Base-by-base conservation (phyloP, 306 rosid genomes). In the Cucurbita moschata region DNA sequence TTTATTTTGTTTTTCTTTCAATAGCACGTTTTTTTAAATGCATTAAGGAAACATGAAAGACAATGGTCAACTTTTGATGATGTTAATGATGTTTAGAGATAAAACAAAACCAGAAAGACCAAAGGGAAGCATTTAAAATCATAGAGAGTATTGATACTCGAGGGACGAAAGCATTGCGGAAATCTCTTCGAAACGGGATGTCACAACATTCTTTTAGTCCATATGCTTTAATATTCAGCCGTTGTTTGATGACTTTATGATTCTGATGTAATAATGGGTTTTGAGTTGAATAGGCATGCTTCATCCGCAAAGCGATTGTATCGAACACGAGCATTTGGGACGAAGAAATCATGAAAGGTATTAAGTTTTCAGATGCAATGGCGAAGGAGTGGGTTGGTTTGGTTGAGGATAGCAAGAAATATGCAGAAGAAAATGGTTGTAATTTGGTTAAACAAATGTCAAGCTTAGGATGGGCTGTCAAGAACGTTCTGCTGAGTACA, bases 381-480 rank as follows among this genome's bases (percentile, higher is more conserved):
- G 61, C 75, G 14, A 68, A 76, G 6, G 87, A 92, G 73, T 92
- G 96, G 96, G 70, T 77, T 72, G 77, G 72, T 59, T 77, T 90
- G 76, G 72, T 90, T 12, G 86, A 86, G 82, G 86, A 86, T 79
- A 79, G 85, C 78, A 88, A 87, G 83, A 77, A 21, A 21, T 66
- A 30, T 42, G 93, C 96, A 55, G 81, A 83, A 52, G 86, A 73
- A 35, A 85, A 88, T 83, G 4, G 87, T 39, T 26, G 62, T 55
- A 7, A 65, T 26, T 81, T 90, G 85, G 68, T 79, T 55, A 88
- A 86, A 66, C 87, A 88, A 68, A 83, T 93, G 84, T 10, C 77
- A 60, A 82, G 69, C 37, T 46, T 53, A 78, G 93, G 96, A 77
- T 93, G 96, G 96, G 81, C 87, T 65, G 81, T 79, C 21, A 87